Evolutionary conservation across 495 filamentous ascomycete genomes (phyloP), one percentile per base, ranked within the genome.

Genomic region (Darksidea phi): DNA sequence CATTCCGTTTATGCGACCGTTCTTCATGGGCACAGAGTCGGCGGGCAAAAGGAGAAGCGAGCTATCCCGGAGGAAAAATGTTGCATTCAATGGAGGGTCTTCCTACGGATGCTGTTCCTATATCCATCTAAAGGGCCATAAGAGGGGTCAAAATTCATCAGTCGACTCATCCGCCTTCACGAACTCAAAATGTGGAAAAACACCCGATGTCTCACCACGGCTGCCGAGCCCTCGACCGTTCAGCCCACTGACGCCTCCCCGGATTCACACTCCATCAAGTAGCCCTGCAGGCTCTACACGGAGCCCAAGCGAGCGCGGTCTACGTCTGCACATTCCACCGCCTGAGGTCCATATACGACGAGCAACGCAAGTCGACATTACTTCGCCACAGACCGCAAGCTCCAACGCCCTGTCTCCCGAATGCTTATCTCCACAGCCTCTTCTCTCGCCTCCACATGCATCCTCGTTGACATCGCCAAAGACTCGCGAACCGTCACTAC

Each of bases 1-100:
- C 37, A 57, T 66, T 26, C 63, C 57, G n/a, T 66, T 60, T 20
- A 52, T 66, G 56, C 56, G 55, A 24, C 63, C 49, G 1, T 55
- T 66, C 23, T 60, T 66, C 36, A 51, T 38, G 24, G 24, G 45
- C 26, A 34, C 21, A 18, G 63, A 56, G 41, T 20, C 13, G 15
- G 38, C 50, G 10, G 50, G 54, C 2, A 36, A 41, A 2, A 54
- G 54, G 61, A 48, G 43, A 36, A 49, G 23, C 1, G 37, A 59
- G 21, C 21, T 49, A 36, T 24, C 51, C 10, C 24, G 47, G 12
- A 59, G 61, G 17, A 64, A 34, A 13, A 25, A 53, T 2, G 8
- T 42, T 15, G 41, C 45, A 34, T n/a, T 23, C 7, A 17, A 48
- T 23, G 46, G 17, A 13, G 41, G 15, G 10, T 32, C 28, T 32